Percentiles rank a stretch among this genome's conserved stretches.
Evolutionary conservation across 345 rosid genomes (phyloP).

Genomic region (Pugionium dolabratum): DNA sequence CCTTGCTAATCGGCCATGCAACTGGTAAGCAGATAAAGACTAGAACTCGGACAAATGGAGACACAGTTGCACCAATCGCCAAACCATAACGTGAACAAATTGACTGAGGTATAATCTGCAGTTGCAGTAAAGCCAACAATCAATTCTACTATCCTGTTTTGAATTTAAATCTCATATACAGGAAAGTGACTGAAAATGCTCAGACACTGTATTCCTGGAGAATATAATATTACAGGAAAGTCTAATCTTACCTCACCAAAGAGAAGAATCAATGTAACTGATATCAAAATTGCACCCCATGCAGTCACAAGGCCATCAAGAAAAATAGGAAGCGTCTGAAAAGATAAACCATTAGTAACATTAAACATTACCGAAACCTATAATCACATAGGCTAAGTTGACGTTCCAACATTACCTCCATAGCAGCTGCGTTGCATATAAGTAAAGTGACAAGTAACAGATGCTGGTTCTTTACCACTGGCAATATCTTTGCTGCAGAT

Average conservation of each 20-base stretch:
- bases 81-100: slow-evolving; percentile 91
- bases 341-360: slow-evolving; percentile 10
- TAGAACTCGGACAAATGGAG: slow-evolving; percentile 82
- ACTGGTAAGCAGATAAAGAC: slow-evolving; percentile 89
- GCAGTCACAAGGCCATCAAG: slow-evolving; percentile 79
- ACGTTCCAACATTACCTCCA: slow-evolving; percentile 68
- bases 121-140: slow-evolving; percentile 26
- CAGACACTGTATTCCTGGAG: background rate
- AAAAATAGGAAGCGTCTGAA: slow-evolving; percentile 91
- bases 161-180: no score
- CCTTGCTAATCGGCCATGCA: slow-evolving; percentile 99
- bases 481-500: slow-evolving; percentile 76
- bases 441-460: slow-evolving; percentile 86
- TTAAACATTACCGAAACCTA: slow-evolving; percentile 8
- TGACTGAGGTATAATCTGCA: slow-evolving; percentile 93
- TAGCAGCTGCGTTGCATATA: slow-evolving; percentile 93
- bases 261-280: slow-evolving; percentile 90
- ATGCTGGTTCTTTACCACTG: slow-evolving; percentile 92
- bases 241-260: slow-evolving; percentile 86
- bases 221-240: background rate
- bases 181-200: background rate
- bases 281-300: slow-evolving; percentile 87
- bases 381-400: background rate
- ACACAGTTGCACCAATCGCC: slow-evolving; percentile 88
- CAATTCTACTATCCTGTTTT: no score